These are phyloP conservation scores for Chaetomium strumarium DNA, from an alignment of 2,329 filamentous ascomycete genomes.

Conservation along the genomic window DNA sequence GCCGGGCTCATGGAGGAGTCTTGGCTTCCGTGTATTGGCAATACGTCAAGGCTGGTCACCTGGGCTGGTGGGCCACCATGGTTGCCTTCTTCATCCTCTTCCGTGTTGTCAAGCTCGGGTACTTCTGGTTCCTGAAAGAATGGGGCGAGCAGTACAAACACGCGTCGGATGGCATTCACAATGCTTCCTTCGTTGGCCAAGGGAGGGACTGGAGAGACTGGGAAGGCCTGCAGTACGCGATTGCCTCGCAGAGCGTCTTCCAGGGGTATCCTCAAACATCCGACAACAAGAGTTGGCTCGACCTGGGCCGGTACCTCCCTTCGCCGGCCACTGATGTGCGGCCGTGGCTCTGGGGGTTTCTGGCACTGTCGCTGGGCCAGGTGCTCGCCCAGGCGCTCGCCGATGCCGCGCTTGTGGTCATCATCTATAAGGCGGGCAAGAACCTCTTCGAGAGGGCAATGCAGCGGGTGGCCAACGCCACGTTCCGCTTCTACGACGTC, in stretches of 20 bases:
- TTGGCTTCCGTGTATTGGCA: constrained; percentile 73
- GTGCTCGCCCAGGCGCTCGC: constrained; percentile 55
- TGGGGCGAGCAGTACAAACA: constrained; percentile 73
- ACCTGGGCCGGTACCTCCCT: constrained; percentile 47
- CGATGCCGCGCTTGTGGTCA: constrained; percentile 64
- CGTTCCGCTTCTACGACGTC: constrained; percentile 85
- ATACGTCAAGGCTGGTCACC: constrained; percentile 74
- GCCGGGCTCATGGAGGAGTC: constrained; percentile 68
- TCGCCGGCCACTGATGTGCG: constrained; percentile 59
- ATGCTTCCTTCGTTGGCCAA: neutral
- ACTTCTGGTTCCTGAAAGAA: constrained; percentile 77
- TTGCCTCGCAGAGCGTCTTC: constrained; percentile 11
- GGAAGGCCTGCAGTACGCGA: constrained; percentile 2
- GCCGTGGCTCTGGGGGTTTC: constrained; percentile 70
- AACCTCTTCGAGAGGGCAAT: constrained; percentile 69
- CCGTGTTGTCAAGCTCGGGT: constrained; percentile 57
- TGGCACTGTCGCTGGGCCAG: constrained; percentile 57
- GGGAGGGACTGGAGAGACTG: neutral
- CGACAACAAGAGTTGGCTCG: constrained; percentile 21
- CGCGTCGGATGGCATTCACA: constrained; percentile 11
- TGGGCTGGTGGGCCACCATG: constrained; percentile 65
- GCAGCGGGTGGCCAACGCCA: constrained; percentile 67
- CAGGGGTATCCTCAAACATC: constrained; percentile 4
- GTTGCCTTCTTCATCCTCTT: constrained; percentile 58
- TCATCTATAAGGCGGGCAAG: constrained; percentile 73